These are phyloP conservation scores for Lentinula boryana DNA, from an alignment of 768 basidiomycete species.

Conservation along the genomic window DNA sequence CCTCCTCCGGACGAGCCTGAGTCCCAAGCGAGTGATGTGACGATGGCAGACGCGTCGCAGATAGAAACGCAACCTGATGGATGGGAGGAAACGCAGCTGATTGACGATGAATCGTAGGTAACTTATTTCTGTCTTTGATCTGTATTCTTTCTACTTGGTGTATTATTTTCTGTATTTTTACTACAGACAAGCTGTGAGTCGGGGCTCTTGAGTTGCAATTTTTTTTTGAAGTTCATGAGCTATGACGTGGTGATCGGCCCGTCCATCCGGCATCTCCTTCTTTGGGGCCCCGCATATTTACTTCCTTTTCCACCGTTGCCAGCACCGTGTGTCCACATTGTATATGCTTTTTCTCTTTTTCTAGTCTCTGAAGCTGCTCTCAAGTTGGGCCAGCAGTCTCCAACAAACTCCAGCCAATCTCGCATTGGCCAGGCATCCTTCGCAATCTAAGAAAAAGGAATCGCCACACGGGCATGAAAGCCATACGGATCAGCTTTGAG, in stretches of 20 bases:
- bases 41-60: slow-evolving; percentile 23
- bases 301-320: neutral
- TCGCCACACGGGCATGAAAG: neutral
- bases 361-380: neutral
- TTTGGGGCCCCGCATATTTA: neutral
- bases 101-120: neutral
- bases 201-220: too few species aligned
- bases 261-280: neutral
- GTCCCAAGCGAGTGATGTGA: slow-evolving; percentile 2
- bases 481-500: neutral
- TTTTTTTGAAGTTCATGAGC: too few species aligned
- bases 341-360: neutral
- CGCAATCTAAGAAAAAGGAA: neutral
- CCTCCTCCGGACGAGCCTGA: neutral
- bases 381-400: neutral
- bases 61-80: slow-evolving; percentile 2
- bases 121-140: neutral
- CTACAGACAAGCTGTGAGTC: too few species aligned
- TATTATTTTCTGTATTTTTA: too few species aligned
- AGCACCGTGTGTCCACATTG: neutral
- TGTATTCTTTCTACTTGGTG: neutral
- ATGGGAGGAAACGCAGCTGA: slow-evolving; percentile 9
- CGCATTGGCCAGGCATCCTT: neutral
- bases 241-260: neutral
- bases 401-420: neutral